Evolutionary conservation across 139 green algal genomes (phyloP).

Genomic region (Trebouxia sp.): DNA sequence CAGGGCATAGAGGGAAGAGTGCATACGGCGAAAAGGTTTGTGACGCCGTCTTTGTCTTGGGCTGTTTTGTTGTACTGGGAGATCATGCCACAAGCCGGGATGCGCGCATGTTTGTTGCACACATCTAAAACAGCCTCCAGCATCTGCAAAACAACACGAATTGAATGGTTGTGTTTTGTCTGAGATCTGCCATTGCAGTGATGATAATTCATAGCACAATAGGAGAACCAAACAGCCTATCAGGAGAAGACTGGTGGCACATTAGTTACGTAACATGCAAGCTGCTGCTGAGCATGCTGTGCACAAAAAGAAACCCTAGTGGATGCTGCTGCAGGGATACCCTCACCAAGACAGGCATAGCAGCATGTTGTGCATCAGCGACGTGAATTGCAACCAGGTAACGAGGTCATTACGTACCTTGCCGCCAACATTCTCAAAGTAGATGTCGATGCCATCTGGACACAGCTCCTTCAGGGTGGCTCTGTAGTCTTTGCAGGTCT

Average conservation of each 20-base stretch:
- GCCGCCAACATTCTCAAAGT: constrained; percentile 27
- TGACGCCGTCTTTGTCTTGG: not conserved
- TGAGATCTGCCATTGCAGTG: not conserved
- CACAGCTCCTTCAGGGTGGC: not conserved
- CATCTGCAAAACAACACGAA: constrained; percentile 2
- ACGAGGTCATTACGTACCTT: not conserved
- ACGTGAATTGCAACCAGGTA: no score
- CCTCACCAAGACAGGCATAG: no score
- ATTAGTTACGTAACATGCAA: no score
- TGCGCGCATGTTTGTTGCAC: not conserved
- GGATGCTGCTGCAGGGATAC: no score
- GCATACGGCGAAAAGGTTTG: not conserved
- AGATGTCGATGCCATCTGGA: constrained; percentile 20
- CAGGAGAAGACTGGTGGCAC: not conserved
- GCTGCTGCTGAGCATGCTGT: no score
- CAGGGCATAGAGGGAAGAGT: not conserved
- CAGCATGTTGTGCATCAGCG: no score
- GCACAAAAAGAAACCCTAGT: no score
- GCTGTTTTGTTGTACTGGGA: constrained; percentile 18
- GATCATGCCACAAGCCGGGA: constrained; percentile 28
- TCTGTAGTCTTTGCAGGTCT: constrained; percentile 8
- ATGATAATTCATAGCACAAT: not conserved
- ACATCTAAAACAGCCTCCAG: constrained; percentile 5
- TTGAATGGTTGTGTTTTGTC: not conserved
- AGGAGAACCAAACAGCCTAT: not conserved